Evolutionary conservation across 1,284 basidiomycete species (phyloP), one percentile per base, ranked within the genome.

Genomic region (Ustilago vetiveriae): DNA sequence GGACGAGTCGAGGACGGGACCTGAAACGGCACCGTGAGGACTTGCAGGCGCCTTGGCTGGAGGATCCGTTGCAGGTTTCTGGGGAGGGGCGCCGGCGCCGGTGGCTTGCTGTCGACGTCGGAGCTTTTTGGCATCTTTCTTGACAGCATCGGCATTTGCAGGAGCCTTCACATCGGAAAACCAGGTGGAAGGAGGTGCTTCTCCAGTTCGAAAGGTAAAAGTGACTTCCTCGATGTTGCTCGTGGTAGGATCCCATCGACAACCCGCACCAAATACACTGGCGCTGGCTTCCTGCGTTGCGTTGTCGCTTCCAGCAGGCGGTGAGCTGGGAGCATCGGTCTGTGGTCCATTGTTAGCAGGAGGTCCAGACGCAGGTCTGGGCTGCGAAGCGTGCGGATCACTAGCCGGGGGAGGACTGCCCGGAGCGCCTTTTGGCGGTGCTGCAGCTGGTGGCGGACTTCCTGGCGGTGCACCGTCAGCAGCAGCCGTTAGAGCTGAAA

Each of bases 231-330:
- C 59, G 14, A 69, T 69, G 48, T 69, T 69, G 42, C 42, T 50
- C 2, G 19, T 27, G 2, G 66, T 69, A 0, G 66, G 66, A 39
- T 69, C 66, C 66, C 66, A 69, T 7, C 66, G 54, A 45, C 66
- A 69, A 19, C 66, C 66, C 4, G 66, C 59, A 6, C 66, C 66
- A 32, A 69, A 69, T 21, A 63, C 46, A 32, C 49, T 57, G 8
- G 38, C 38, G 16, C 37, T n/a, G 4, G 47, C 26, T 9, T 30
- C 22, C 17, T 22, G 29, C 3, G 37, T 40, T 3, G 33, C n/a
- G 6, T 17, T 17, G 9, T 4, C 32, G 32, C 14, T 26, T 4
- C 6, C 43, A 30, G 43, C 4, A 19, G 32, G 21, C 19, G 42
- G 2, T 13, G 19, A 17, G 19, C 30, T n/a, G 21, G 26, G 30